These are phyloP conservation scores for Fusarium tanahbumbuense DNA, from an alignment of 2,329 filamentous ascomycete species.

Conservation along the genomic window DNA sequence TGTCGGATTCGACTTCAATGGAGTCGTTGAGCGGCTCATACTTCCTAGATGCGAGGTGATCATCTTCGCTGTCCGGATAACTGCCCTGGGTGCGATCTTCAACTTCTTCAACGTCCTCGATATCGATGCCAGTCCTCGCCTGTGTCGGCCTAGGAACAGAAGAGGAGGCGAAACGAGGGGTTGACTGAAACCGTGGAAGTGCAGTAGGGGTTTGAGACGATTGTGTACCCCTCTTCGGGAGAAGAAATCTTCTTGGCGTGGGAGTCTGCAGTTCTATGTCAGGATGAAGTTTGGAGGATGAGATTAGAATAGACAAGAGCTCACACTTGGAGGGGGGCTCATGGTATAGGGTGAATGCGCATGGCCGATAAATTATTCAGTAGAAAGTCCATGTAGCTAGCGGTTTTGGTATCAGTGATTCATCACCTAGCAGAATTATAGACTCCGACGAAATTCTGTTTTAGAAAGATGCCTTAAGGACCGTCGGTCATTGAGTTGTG, in stretches of 20 bases:
- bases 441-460: background rate
- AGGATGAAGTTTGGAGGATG: background rate
- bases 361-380: slow-evolving; percentile 22
- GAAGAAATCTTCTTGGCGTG: slow-evolving; percentile 54
- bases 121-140: slow-evolving; percentile 39
- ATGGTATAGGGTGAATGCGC: slow-evolving; percentile 37
- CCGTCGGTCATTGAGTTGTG: background rate
- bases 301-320: background rate
- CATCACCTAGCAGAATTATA: background rate
- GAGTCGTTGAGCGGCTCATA: slow-evolving; percentile 39
- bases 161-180: slow-evolving; percentile 54
- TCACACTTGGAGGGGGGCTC: slow-evolving; percentile 47
- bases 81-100: slow-evolving; percentile 32
- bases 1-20: slow-evolving; percentile 48
- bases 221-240: slow-evolving; percentile 51
- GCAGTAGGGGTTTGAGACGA: slow-evolving; percentile 49
- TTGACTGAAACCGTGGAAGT: slow-evolving; percentile 52
- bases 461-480: background rate
- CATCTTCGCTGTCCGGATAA: slow-evolving; percentile 7
- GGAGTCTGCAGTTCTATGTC: slow-evolving; percentile 50
- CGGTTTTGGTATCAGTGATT: background rate
- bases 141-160: slow-evolving; percentile 49
- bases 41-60: slow-evolving; percentile 9
- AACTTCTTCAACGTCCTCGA: slow-evolving; percentile 52
- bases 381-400: slow-evolving; percentile 7